phyloP scores from a whole-genome alignment of 2,329 filamentous ascomycete species.

The Zelopaecilomyces penicillatus region DNA sequence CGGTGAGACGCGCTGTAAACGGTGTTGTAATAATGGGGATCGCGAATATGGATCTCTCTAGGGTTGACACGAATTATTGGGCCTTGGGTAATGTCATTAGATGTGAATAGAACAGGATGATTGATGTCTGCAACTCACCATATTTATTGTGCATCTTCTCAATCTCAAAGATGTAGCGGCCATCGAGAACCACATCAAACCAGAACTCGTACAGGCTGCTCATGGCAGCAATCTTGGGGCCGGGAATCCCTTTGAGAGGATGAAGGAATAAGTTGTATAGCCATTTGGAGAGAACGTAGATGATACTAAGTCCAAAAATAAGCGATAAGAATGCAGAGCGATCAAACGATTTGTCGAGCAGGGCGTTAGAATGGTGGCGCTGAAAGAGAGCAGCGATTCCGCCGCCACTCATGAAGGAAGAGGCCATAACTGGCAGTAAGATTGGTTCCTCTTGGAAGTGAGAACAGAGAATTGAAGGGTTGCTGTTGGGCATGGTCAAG shows the following conservation, averaged over 20 bases:
- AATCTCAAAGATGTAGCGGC: constrained; percentile 18
- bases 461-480: no score
- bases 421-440: no score
- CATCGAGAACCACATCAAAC: constrained; percentile 16
- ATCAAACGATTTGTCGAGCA: no score
- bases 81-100: constrained; percentile 10
- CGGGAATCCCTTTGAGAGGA: constrained; percentile 22
- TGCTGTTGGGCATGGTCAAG: no score
- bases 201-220: constrained; percentile 21
- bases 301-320: background rate
- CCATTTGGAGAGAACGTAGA: background rate
- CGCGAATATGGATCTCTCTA: constrained; percentile 21
- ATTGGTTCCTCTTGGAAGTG: no score
- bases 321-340: no score
- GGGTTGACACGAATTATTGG: constrained; percentile 25
- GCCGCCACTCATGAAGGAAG: no score
- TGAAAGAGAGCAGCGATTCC: no score
- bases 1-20: constrained; percentile 12
- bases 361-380: no score
- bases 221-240: constrained; percentile 20
- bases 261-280: constrained; percentile 23
- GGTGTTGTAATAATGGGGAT: constrained; percentile 16
- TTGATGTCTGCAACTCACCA: constrained; percentile 9
- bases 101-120: background rate
- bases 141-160: constrained; percentile 21